Percentiles rank a stretch among this genome's conserved stretches.
Evolutionary conservation across 345 rosid species (phyloP).

Genomic region (Aurinia saxatilis): DNA sequence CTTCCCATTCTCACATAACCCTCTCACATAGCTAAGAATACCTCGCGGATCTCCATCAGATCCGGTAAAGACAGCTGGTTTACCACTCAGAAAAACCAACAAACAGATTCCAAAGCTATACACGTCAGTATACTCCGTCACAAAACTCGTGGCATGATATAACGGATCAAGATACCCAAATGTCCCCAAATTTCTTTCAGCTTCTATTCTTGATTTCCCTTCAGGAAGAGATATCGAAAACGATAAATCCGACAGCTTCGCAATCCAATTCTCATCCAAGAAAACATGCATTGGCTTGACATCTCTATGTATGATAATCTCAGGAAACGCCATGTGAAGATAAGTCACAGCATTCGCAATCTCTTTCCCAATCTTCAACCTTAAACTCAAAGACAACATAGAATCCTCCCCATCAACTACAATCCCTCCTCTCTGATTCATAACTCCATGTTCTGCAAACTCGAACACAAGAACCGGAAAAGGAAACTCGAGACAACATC

Average conservation of each 20-base stretch:
- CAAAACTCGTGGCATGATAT: neutral
- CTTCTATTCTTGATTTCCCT: neutral
- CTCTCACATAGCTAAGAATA: neutral
- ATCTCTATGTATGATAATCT: no score
- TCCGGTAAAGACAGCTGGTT: neutral
- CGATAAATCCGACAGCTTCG: conserved; percentile 6
- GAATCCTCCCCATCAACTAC: neutral
- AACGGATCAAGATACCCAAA: conserved; percentile 5
- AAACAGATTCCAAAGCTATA: conserved; percentile 8
- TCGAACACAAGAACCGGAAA: conserved; percentile 13
- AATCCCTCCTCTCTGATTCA: neutral
- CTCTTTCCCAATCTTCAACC: conserved; percentile 1
- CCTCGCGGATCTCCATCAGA: neutral
- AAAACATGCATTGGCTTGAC: no score
- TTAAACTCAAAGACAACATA: neutral
- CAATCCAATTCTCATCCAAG: neutral
- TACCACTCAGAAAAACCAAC: neutral
- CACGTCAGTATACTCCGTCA: conserved; percentile 9
- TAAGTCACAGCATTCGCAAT: no score
- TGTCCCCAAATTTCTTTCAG: neutral
- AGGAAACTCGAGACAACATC: conserved; percentile 18
- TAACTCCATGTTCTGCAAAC: conserved; percentile 2
- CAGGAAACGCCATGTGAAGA: no score
- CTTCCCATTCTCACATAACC: neutral
- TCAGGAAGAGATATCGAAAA: neutral